Base-by-base conservation (phyloP, 208 protist genomes). In the Trichomonas tenax region DNA sequence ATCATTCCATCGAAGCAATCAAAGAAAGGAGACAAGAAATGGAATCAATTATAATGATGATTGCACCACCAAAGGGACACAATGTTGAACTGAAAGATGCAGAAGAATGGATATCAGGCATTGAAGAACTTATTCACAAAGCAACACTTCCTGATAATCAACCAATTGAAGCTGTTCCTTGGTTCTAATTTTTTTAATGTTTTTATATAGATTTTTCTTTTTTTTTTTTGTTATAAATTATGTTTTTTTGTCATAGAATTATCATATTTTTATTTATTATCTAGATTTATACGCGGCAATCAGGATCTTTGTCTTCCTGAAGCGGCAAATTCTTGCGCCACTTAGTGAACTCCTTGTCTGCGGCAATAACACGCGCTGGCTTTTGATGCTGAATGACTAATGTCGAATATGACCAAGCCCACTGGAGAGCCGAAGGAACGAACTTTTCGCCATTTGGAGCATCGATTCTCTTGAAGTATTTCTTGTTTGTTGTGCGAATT, bases 401-500 rank as follows among this genome's bases (percentile, higher is more conserved):
- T 51, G 86, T 51, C 14, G 45, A 49, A 38, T 48, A 93, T 17
- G 23, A 34, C 86, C 86, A 93, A 93, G 41, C 45, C 86, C 86
- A 93, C 8, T 93, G 41, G 4, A 93, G 17, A 26, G 45, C 44
- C 3, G n/a, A 15, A 21, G 40, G 44, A 40, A 58, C n/a, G 9
- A 93, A 48, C 36, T 93, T 93, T 51, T 93, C 86, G 2, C 86
- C 86, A 51, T 93, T 36, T 93, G 86, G 86, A 38, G 86, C 86
- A 93, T 93, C 86, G 36, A 93, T 93, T 51, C 86, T 48, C n/a
- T 93, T 93, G 86, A 93, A 95, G 51, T 89, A 96, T 95, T 99
- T 99, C 95, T 98, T 98, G 97, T 99, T 99, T n/a, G 97, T 97
- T 17, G 98, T 99, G 36, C 98, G 98, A 63, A 99, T 98, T 0